Evolutionary conservation across 805 yeast species (phyloP).

Genomic region (Kodamaea fukazawae): DNA sequence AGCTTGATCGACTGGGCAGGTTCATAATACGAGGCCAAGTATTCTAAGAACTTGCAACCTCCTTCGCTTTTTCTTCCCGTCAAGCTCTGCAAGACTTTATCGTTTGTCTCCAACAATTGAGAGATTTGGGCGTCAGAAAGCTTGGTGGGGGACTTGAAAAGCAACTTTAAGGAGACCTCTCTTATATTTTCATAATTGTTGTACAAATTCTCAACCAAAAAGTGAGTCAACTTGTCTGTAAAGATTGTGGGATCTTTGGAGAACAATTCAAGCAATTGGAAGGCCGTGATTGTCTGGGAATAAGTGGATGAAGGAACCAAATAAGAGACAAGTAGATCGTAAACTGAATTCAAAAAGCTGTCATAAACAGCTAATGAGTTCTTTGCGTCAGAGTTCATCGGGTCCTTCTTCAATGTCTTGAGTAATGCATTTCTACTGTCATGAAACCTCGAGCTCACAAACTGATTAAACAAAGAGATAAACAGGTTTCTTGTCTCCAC

Average conservation of each 20-base stretch:
- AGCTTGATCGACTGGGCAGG: neutral
- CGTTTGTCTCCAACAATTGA: neutral
- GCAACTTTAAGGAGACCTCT: slow-evolving; percentile 35
- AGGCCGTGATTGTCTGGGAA: slow-evolving; percentile 29
- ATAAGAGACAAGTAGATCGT: slow-evolving; percentile 55
- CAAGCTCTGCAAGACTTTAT: slow-evolving; percentile 32
- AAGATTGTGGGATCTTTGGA: slow-evolving; percentile 8
- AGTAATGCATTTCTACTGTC: slow-evolving; percentile 60
- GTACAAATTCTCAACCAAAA: slow-evolving; percentile 58
- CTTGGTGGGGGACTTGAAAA: slow-evolving; percentile 18
- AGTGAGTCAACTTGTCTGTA: slow-evolving; percentile 30
- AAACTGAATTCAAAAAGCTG: slow-evolving; percentile 46
- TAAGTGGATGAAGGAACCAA: slow-evolving; percentile 49
- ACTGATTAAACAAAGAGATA: slow-evolving; percentile 56
- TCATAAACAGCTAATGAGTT: slow-evolving; percentile 10
- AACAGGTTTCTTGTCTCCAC: slow-evolving; percentile 69
- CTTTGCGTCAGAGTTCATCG: slow-evolving; percentile 4
- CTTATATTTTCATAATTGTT: slow-evolving; percentile 81
- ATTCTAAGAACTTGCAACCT: slow-evolving; percentile 66
- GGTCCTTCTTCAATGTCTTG: slow-evolving; percentile 30
- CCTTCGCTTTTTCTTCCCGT: slow-evolving; percentile 71
- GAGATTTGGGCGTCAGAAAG: neutral
- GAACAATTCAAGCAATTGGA: slow-evolving; percentile 14
- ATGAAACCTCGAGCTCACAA: slow-evolving; percentile 56
- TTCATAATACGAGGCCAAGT: slow-evolving; percentile 32